These are phyloP conservation scores for Phytopythium kandeliae DNA, from an alignment of 352 stramenopile genomes.

Conservation along the genomic window DNA sequence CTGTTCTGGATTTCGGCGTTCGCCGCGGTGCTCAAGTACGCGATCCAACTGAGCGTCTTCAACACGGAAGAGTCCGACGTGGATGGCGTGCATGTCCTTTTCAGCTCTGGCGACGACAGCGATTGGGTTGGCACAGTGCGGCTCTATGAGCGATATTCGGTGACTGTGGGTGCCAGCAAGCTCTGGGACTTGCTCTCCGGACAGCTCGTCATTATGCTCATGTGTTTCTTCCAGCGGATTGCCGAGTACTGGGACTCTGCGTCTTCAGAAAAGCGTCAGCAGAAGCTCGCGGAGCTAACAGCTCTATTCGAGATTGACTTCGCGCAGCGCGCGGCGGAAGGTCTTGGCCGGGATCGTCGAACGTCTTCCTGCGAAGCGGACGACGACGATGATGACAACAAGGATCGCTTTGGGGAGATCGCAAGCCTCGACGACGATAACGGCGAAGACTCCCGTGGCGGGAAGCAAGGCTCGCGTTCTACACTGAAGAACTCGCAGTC, in stretches of 20 bases:
- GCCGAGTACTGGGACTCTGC: constrained; percentile 66
- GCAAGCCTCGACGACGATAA: constrained; percentile 21
- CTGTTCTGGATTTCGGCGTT: constrained; percentile 73
- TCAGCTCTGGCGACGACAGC: constrained; percentile 42
- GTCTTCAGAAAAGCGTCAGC: constrained; percentile 23
- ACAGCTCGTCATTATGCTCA: constrained; percentile 64
- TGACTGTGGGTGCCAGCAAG: constrained; percentile 18
- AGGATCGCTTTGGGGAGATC: constrained; percentile 31
- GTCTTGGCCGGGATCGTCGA: constrained; percentile 22
- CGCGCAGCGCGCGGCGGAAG: constrained; percentile 30
- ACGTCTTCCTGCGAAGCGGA: constrained; percentile 51
- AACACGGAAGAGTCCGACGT: constrained; percentile 19
- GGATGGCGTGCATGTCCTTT: constrained; percentile 20
- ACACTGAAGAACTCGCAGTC: constrained; percentile 1
- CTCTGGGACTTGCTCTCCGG: constrained; percentile 52
- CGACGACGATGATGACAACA: constrained; percentile 44
- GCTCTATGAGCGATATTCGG: constrained; percentile 32
- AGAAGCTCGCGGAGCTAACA: constrained; percentile 29
- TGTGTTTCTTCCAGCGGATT: constrained; percentile 68
- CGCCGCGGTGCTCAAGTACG: constrained; percentile 50
- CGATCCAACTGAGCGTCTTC: constrained; percentile 63
- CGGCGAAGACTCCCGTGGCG: background rate
- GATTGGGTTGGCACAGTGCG: constrained; percentile 55
- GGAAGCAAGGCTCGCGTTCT: background rate
- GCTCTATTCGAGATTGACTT: constrained; percentile 47